A percentile compares a stretch with the other conserved stretches of the same genome.
Conservation (phyloP, 495 filamentous ascomycete species). For the Xylaria telfairii region DNA sequence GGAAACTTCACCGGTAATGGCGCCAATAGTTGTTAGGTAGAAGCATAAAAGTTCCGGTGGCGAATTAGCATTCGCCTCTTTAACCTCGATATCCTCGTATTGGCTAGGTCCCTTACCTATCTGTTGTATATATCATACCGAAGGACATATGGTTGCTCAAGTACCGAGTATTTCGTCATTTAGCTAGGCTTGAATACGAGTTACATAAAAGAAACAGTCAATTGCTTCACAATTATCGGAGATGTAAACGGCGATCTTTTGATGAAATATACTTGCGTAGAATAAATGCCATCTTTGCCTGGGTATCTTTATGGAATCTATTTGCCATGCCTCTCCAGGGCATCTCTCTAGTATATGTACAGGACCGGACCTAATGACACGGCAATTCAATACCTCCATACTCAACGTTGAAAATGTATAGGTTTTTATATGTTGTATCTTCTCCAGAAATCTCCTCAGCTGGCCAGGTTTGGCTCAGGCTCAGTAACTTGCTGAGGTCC, state of each 20-base stretch:
- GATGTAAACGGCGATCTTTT: too few species aligned
- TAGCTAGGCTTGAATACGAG: not conserved
- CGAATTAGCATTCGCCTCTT: not conserved
- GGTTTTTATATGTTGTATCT: too few species aligned
- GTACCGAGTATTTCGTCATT: not conserved
- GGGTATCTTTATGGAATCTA: not conserved
- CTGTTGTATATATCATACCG: not conserved
- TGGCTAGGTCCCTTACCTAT: not conserved
- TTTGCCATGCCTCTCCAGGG: not conserved
- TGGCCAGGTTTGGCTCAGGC: not conserved
- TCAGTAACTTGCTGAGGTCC: not conserved
- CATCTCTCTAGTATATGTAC: not conserved
- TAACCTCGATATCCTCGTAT: not conserved
- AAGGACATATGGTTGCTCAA: not conserved
- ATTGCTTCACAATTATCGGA: too few species aligned
- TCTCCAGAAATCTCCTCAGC: not conserved
- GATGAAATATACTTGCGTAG: not conserved
- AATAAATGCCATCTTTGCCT: not conserved
- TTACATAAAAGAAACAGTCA: not conserved
- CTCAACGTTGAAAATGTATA: not conserved
- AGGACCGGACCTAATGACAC: not conserved
- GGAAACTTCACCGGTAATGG: constrained; percentile 45
- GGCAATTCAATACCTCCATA: not conserved
- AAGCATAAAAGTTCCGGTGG: too few species aligned
- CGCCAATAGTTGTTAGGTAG: constrained; percentile 29